Conservation (phyloP, 768 basidiomycete species). For the Cystobasidium ongulense region DNA sequence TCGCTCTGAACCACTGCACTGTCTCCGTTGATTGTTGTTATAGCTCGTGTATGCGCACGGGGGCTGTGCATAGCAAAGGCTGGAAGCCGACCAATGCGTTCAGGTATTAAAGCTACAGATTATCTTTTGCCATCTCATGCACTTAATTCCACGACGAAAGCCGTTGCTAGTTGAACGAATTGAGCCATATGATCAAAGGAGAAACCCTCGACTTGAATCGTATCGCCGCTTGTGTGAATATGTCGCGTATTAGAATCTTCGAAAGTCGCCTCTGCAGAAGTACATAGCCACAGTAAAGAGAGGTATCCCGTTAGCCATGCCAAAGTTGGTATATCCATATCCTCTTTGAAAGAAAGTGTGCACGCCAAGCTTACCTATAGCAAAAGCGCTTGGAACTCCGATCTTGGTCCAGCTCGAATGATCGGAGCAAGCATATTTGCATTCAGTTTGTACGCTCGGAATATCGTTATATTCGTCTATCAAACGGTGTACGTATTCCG, state of each 20-base stretch:
- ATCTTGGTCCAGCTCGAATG: constrained; percentile 32
- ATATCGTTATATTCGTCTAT: constrained; percentile 39
- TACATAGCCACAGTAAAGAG: background rate
- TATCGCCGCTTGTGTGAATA: constrained; percentile 41
- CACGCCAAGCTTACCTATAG: constrained; percentile 40
- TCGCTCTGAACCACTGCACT: no score
- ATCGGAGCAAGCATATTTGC: constrained; percentile 42
- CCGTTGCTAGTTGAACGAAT: constrained; percentile 39
- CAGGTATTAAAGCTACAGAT: background rate
- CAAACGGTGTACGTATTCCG: constrained; percentile 38
- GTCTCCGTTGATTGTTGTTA: no score
- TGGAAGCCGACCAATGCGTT: no score
- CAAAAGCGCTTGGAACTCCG: constrained; percentile 32
- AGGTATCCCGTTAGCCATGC: no score
- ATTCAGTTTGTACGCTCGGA: constrained; percentile 37
- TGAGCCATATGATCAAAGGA: constrained; percentile 41
- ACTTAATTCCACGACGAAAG: constrained; percentile 38
- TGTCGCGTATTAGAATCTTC: constrained; percentile 34
- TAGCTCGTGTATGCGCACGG: no score
- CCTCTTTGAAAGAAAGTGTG: background rate
- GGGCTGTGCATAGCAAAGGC: no score
- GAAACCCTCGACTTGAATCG: constrained; percentile 36
- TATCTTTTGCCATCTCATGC: background rate
- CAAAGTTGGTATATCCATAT: no score
- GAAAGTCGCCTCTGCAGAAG: constrained; percentile 27